A percentile compares a stretch with the other conserved stretches of the same genome.
phyloP scores from a whole-genome alignment of 257 asterid genomes.

The Cordia subcordata region DNA sequence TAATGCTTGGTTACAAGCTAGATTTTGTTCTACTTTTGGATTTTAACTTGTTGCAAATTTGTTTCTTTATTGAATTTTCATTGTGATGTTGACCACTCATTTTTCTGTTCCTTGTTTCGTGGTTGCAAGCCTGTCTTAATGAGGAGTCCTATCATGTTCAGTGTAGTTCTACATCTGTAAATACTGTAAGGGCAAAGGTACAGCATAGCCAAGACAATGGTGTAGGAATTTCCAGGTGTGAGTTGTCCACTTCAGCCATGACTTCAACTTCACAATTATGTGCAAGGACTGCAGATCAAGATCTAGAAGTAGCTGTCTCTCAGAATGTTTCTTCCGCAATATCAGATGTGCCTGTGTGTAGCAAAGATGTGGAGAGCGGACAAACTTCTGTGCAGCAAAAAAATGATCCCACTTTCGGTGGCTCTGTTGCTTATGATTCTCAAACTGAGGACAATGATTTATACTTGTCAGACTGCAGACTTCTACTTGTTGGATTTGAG shows the following conservation, averaged over 20 bases:
- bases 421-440: constrained; percentile 73
- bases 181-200: constrained; percentile 40
- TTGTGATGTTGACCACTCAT: constrained; percentile 24
- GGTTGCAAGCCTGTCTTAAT: constrained; percentile 66
- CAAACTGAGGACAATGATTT: constrained; percentile 77
- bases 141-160: constrained; percentile 90
- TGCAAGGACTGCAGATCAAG: constrained; percentile 45
- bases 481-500: constrained; percentile 76
- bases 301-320: constrained; percentile 33
- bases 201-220: constrained; percentile 52
- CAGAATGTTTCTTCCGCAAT: constrained; percentile 30
- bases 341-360: constrained; percentile 40
- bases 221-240: constrained; percentile 40
- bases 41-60: constrained; percentile 15
- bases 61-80: constrained; percentile 15
- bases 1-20: constrained; percentile 24
- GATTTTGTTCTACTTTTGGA: constrained; percentile 13
- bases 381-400: constrained; percentile 35
- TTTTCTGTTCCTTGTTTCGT: constrained; percentile 19
- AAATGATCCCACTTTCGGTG: constrained; percentile 32
- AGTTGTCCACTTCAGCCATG: constrained; percentile 43
- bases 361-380: constrained; percentile 29
- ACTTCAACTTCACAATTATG: constrained; percentile 45
- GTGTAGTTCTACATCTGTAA: constrained; percentile 38
- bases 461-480: constrained; percentile 89